These are phyloP conservation scores for Ramaria rubella DNA, from an alignment of 768 basidiomycete species.

Conservation along the genomic window DNA sequence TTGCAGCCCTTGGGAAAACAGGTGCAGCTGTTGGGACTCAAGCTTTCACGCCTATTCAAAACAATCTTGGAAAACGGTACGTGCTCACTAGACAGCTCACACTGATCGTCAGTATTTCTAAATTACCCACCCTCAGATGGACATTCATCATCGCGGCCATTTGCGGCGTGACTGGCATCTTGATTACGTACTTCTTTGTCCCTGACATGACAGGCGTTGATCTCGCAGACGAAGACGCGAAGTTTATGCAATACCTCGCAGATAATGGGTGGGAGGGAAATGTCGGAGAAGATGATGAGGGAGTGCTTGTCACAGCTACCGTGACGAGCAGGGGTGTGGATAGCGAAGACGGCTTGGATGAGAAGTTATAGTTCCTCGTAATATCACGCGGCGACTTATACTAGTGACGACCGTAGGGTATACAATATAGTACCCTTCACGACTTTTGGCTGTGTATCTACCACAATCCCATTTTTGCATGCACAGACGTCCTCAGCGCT, in stretches of 20 bases:
- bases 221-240: conserved; percentile 57
- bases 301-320: conserved; percentile 17
- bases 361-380: not conserved
- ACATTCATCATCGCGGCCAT: conserved; percentile 67
- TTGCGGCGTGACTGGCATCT: conserved; percentile 54
- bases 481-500: no score
- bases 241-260: conserved; percentile 52
- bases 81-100: conserved; percentile 13
- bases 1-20: conserved; percentile 51
- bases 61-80: conserved; percentile 58
- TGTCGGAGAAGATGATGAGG: conserved; percentile 50
- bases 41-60: conserved; percentile 62
- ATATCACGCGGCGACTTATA: not conserved
- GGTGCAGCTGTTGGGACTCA: conserved; percentile 71
- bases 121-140: conserved; percentile 35
- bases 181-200: conserved; percentile 62
- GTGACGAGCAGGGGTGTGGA: not conserved
- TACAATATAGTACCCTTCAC: no score
- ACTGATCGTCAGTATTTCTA: conserved; percentile 1
- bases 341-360: conserved; percentile 6
- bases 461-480: no score
- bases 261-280: conserved; percentile 62
- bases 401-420: no score
- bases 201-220: conserved; percentile 64
- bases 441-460: not conserved